Conservation (phyloP, 2,329 filamentous ascomycete species). For the Aspergillus candidus region DNA sequence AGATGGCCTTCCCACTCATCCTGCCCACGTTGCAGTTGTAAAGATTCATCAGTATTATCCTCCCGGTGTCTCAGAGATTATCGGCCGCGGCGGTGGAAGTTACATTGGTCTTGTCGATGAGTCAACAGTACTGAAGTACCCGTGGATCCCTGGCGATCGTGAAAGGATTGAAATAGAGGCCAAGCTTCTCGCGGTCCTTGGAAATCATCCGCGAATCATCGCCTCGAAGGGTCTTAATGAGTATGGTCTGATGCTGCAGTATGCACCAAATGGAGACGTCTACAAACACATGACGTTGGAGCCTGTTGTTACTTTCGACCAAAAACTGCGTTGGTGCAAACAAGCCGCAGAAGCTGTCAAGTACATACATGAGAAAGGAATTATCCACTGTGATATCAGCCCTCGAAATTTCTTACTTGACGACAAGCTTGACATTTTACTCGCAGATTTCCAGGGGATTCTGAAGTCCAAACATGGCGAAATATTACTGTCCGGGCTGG, state of each 20-base stretch:
- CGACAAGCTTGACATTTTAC: slow-evolving; percentile 7
- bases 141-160: slow-evolving; percentile 1
- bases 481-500: slow-evolving; percentile 12
- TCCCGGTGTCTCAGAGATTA: slow-evolving; percentile 9
- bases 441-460: slow-evolving; percentile 16
- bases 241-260: slow-evolving; percentile 9
- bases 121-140: slow-evolving; percentile 12
- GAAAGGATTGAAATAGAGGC: slow-evolving; percentile 8
- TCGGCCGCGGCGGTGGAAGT: slow-evolving; percentile 6
- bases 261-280: slow-evolving; percentile 10
- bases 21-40: too few relatives aligned
- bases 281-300: slow-evolving; percentile 5
- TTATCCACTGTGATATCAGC: slow-evolving; percentile 12
- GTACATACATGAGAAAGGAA: slow-evolving; percentile 8
- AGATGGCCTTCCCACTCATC: too few relatives aligned
- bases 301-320: background rate
- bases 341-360: slow-evolving; percentile 13
- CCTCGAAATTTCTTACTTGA: slow-evolving; percentile 8
- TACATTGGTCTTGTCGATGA: slow-evolving; percentile 8
- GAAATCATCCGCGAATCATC: slow-evolving; percentile 10
- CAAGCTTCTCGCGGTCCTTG: slow-evolving; percentile 6
- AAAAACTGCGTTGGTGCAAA: slow-evolving; percentile 14
- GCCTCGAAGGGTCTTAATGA: slow-evolving; percentile 6
- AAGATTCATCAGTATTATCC: slow-evolving; percentile 2
- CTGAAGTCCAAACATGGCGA: slow-evolving; percentile 5